These are phyloP conservation scores for Akanthomyces lecanii DNA, from an alignment of 2,329 filamentous ascomycete genomes.

Conservation along the genomic window DNA sequence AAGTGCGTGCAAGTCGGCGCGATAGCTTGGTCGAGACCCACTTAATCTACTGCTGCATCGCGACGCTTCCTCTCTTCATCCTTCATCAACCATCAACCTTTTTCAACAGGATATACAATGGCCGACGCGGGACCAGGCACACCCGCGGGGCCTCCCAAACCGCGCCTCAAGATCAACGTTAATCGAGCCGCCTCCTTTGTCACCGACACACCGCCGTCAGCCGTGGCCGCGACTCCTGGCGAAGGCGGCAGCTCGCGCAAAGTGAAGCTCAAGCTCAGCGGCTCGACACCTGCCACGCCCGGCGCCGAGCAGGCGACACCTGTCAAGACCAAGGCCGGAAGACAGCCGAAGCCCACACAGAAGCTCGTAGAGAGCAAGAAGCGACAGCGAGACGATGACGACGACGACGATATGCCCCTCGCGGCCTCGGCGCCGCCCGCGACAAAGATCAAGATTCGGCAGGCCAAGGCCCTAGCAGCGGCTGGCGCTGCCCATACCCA, in stretches of 20 bases:
- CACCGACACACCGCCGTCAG: conserved; percentile 22
- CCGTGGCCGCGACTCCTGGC: conserved; percentile 24
- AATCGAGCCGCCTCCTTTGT: conserved; percentile 34
- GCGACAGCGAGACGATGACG: conserved; percentile 52
- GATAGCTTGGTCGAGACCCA: background rate
- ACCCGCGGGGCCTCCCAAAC: conserved; percentile 30
- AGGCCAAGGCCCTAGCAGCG: conserved; percentile 31
- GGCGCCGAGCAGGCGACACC: conserved; percentile 25
- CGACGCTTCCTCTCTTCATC: background rate
- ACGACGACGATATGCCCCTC: conserved; percentile 41
- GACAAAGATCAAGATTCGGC: conserved; percentile 53
- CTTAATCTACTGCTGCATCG: background rate
- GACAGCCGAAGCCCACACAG: conserved; percentile 55
- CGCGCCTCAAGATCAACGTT: conserved; percentile 38
- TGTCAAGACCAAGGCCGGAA: conserved; percentile 55
- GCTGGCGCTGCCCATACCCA: conserved; percentile 31
- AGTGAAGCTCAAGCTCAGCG: conserved; percentile 40
- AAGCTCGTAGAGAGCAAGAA: conserved; percentile 58
- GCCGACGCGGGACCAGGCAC: conserved; percentile 24
- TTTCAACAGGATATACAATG: conserved; percentile 23
- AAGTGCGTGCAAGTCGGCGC: background rate
- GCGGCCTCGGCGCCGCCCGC: conserved; percentile 28
- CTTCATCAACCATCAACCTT: background rate
- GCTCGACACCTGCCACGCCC: conserved; percentile 37
- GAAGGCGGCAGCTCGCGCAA: conserved; percentile 32